Evolutionary conservation across 768 basidiomycete species (phyloP).

Genomic region (Boletus rubroflammeus): DNA sequence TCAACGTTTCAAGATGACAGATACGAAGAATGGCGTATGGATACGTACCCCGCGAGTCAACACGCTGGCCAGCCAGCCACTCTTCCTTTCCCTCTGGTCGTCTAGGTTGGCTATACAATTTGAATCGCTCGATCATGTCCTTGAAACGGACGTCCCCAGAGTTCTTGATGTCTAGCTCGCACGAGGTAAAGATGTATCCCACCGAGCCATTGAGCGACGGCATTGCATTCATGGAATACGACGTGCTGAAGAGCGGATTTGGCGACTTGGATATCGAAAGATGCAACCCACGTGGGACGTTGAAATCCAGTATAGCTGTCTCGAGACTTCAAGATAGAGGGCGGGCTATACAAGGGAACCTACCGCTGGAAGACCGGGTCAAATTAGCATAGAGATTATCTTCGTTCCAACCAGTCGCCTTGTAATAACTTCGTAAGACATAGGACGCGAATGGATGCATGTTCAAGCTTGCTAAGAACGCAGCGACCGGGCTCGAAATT

Average conservation of each 20-base stretch:
- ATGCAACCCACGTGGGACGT: slow-evolving; percentile 75
- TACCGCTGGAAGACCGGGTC: slow-evolving; percentile 86
- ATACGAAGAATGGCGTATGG: slow-evolving; percentile 13
- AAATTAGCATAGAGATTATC: slow-evolving; percentile 91
- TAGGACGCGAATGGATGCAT: slow-evolving; percentile 90
- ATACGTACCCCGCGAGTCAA: slow-evolving; percentile 66
- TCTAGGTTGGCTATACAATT: slow-evolving; percentile 76
- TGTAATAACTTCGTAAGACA: slow-evolving; percentile 86
- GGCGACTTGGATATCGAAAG: slow-evolving; percentile 85
- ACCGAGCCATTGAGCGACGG: slow-evolving; percentile 90
- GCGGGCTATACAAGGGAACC: slow-evolving; percentile 15
- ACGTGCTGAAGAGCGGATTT: slow-evolving; percentile 83
- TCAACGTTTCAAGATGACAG: slow-evolving; percentile 19
- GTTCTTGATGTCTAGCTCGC: slow-evolving; percentile 66
- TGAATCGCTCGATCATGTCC: slow-evolving; percentile 87
- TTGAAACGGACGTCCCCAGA: slow-evolving; percentile 78
- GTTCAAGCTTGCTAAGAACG: background rate
- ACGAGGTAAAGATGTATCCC: slow-evolving; percentile 91
- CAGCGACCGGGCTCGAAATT: too few species aligned
- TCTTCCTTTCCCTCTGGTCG: slow-evolving; percentile 76
- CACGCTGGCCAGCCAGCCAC: slow-evolving; percentile 76
- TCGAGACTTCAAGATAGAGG: slow-evolving; percentile 3
- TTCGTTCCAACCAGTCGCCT: slow-evolving; percentile 94
- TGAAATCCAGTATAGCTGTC: slow-evolving; percentile 87
- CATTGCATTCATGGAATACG: slow-evolving; percentile 89